Percentiles rank a stretch among this genome's conserved stretches.
Evolutionary conservation across 768 basidiomycete species (phyloP).

Genomic region (Leccinum barrowsii): DNA sequence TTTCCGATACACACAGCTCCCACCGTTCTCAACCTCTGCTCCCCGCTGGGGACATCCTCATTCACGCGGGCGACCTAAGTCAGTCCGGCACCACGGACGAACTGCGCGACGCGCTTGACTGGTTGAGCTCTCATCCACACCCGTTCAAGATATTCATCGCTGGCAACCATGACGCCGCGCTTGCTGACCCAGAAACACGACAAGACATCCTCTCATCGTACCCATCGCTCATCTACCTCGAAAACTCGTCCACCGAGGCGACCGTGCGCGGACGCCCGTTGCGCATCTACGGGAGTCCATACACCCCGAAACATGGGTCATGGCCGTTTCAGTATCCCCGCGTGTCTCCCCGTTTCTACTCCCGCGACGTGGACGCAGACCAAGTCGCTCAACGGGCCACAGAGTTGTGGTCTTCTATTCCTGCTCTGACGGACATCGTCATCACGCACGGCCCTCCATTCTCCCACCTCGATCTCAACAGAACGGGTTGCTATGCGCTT

Average conservation of each 20-base stretch:
- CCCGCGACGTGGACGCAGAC: neutral
- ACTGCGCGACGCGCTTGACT: constrained; percentile 6
- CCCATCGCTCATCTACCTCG: constrained; percentile 10
- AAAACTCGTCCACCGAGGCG: constrained; percentile 3
- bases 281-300: constrained; percentile 9
- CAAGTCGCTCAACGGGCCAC: neutral
- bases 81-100: constrained; percentile 3
- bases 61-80: constrained; percentile 7
- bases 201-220: neutral
- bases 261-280: constrained; percentile 1
- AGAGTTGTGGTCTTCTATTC: neutral
- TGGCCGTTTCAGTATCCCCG: constrained; percentile 12
- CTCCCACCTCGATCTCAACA: neutral
- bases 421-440: neutral
- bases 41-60: constrained; percentile 4
- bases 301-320: constrained; percentile 7
- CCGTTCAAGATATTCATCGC: constrained; percentile 9
- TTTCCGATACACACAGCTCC: constrained; percentile 9
- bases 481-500: constrained; percentile 5
- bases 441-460: neutral
- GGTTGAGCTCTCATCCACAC: constrained; percentile 7
- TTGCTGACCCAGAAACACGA: constrained; percentile 1
- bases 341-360: neutral
- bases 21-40: constrained; percentile 5
- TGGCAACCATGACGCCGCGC: constrained; percentile 9